A percentile compares a stretch with the other conserved stretches of the same genome.
Evolutionary conservation across 2,329 filamentous ascomycete genomes (phyloP).

Genomic region (Ophiocordyceps australis): DNA sequence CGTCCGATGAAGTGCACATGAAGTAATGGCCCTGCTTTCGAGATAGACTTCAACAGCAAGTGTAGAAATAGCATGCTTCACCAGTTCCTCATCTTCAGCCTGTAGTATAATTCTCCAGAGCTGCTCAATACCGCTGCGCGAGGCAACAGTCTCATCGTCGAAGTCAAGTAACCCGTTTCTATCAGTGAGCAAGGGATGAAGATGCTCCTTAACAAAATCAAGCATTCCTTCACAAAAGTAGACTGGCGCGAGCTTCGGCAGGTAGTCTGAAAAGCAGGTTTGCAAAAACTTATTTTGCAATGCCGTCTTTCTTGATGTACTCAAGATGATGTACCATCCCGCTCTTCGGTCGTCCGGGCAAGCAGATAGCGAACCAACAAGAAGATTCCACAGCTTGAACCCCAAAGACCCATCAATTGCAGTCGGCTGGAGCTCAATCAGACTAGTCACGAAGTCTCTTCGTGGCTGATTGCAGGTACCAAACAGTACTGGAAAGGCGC

Average conservation of each 20-base stretch:
- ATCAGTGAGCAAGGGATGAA: constrained; percentile 28
- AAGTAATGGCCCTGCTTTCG: constrained; percentile 29
- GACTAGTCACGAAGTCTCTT: constrained; percentile 34
- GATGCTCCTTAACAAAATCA: constrained; percentile 38
- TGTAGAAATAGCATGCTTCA: constrained; percentile 46
- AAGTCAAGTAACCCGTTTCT: constrained; percentile 21
- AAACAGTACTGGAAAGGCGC: constrained; percentile 24
- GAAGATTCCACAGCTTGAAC: constrained; percentile 48
- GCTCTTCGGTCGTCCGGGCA: constrained; percentile 41
- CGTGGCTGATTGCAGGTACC: constrained; percentile 31
- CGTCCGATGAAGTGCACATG: constrained; percentile 28
- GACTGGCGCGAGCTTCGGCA: constrained; percentile 36
- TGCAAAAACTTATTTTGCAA: constrained; percentile 37
- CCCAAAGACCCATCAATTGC: constrained; percentile 45
- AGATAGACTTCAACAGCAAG: constrained; percentile 59
- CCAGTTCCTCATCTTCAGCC: constrained; percentile 45
- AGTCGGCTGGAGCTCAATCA: constrained; percentile 42
- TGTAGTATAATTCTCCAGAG: constrained; percentile 72
- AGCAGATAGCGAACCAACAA: constrained; percentile 47
- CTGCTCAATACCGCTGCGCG: constrained; percentile 42
- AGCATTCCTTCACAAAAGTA: constrained; percentile 44
- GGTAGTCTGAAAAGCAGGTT: constrained; percentile 33
- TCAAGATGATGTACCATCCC: constrained; percentile 51
- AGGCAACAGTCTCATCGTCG: constrained; percentile 30
- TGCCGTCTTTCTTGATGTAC: constrained; percentile 18